Evolutionary conservation across 2,329 filamentous ascomycete species (phyloP), one percentile per base, ranked within the genome.

Genomic region (Nigrospora osmanthi): DNA sequence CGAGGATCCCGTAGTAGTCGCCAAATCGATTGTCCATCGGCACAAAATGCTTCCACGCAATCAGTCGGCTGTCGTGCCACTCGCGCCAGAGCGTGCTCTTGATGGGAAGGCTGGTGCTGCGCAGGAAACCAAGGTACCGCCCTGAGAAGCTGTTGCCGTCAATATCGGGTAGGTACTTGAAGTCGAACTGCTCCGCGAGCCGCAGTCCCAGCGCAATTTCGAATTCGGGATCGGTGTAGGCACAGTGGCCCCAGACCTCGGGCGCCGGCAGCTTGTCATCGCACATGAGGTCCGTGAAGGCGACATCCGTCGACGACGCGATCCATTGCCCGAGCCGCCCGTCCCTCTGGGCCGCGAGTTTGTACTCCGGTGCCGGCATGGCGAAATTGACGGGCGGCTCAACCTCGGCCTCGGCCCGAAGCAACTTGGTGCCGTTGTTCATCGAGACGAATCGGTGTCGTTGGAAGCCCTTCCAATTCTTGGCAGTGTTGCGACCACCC

Each of bases 11-110:
- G 49, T 81, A 89, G 54, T 85, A 75, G 53, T 90, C 87, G 33
- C 76, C 67, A 55, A 83, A 89, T 1, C 81, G 76, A 56, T 78
- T 85, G 58, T 89, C 84, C 75, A 91, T 81, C 14, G 87, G 87
- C 2, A 89, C 81, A 54, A 87, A 91, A 62, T 93, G 87, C 55
- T 80, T 80, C 87, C 87, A 93, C 0, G 85, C 74, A 2, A 88
- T 69, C 2, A 91, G 69, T 3, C 87, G 73, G 38, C 75, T 76
- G 59, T 90, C 86, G 57, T 90, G 87, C 87, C 87, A 93, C 60
- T 93, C 87, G 16, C 78, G 74, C 65, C 83, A 93, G 17, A 91
- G 69, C 0, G 87, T 89, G 6, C 83, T 79, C 66, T 91, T 93
- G 65, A 93, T 78, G 0, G 84, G 84, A 10, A 90, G 62, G 14